Evolutionary conservation across 2,329 filamentous ascomycete genomes (phyloP).

Genomic region (Ceratocystiopsis brevicomis): DNA sequence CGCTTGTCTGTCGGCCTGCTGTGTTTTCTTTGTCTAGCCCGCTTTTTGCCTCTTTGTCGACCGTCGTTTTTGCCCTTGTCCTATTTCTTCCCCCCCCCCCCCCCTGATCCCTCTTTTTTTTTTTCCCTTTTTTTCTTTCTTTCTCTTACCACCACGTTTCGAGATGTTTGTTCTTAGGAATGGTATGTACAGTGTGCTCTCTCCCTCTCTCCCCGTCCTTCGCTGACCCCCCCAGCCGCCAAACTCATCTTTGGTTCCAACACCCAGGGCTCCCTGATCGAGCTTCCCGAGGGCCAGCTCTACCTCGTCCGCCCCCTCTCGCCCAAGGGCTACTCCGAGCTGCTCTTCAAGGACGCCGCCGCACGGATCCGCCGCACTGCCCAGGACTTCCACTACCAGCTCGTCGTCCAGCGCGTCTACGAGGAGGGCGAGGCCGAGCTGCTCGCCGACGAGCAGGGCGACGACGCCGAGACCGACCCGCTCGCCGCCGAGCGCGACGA

Average conservation of each 20-base stretch:
- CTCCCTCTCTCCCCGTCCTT: no score
- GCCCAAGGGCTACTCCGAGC: constrained; percentile 93
- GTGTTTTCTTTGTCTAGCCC: no score
- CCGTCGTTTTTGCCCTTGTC: no score
- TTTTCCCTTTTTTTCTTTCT: no score
- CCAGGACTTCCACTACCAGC: constrained; percentile 92
- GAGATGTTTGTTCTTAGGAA: constrained; percentile 24
- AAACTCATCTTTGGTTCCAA: constrained; percentile 80
- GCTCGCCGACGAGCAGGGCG: constrained; percentile 71
- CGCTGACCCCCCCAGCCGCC: constrained; percentile 39
- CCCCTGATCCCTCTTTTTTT: no score
- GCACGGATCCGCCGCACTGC: constrained; percentile 83
- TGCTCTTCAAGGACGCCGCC: constrained; percentile 94
- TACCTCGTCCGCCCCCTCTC: constrained; percentile 91
- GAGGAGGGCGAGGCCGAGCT: constrained; percentile 93
- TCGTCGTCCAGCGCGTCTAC: constrained; percentile 88
- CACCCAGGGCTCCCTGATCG: constrained; percentile 82
- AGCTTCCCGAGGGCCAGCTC: constrained; percentile 87
- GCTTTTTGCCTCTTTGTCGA: no score
- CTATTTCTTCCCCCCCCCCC: no score
- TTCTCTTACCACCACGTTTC: no score
- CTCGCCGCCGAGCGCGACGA: constrained; percentile 75
- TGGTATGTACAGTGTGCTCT: constrained; percentile 14
- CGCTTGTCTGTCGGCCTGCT: no score
- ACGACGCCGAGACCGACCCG: constrained; percentile 60